These are phyloP conservation scores for Scheffersomyces illinoinensis DNA, from an alignment of 1,139 yeast genomes.

Conservation along the genomic window DNA sequence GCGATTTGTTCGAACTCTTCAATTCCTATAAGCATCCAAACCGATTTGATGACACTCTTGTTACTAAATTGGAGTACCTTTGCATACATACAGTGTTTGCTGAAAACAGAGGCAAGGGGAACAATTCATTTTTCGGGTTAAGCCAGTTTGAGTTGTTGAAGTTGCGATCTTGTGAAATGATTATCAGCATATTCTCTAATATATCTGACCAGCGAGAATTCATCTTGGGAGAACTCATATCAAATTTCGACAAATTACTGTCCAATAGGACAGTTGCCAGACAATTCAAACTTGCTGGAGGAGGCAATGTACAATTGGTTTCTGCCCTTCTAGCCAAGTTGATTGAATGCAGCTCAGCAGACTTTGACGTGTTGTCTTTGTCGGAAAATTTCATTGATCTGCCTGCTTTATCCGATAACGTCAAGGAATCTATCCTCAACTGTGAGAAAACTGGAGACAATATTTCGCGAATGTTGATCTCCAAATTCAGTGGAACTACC, in stretches of 20 bases:
- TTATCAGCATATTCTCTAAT: conserved; percentile 46
- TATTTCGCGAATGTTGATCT: conserved; percentile 40
- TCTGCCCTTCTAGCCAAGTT: conserved; percentile 46
- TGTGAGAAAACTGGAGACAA: conserved; percentile 21
- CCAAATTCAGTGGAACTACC: conserved; percentile 36
- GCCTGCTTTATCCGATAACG: neutral
- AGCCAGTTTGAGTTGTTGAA: conserved; percentile 31
- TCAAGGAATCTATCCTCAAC: neutral
- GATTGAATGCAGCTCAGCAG: conserved; percentile 33
- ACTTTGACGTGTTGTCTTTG: neutral
- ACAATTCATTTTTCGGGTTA: conserved; percentile 6
- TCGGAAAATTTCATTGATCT: neutral
- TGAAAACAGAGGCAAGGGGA: conserved; percentile 22
- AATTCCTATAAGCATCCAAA: conserved; percentile 3
- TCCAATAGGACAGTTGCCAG: conserved; percentile 42
- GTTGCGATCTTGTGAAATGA: conserved; percentile 33
- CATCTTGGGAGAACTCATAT: conserved; percentile 60
- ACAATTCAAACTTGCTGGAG: conserved; percentile 43
- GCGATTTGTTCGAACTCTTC: neutral
- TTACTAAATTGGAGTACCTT: conserved; percentile 55
- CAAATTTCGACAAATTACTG: conserved; percentile 51
- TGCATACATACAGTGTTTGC: conserved; percentile 39
- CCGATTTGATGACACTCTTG: conserved; percentile 11
- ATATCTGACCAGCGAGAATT: conserved; percentile 56
- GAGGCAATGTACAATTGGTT: conserved; percentile 49